A percentile compares a stretch with the other conserved stretches of the same genome.
These are phyloP conservation scores for Hanseniaspora hatyaiensis DNA, from an alignment of 805 yeast genomes.

Conservation along the genomic window DNA sequence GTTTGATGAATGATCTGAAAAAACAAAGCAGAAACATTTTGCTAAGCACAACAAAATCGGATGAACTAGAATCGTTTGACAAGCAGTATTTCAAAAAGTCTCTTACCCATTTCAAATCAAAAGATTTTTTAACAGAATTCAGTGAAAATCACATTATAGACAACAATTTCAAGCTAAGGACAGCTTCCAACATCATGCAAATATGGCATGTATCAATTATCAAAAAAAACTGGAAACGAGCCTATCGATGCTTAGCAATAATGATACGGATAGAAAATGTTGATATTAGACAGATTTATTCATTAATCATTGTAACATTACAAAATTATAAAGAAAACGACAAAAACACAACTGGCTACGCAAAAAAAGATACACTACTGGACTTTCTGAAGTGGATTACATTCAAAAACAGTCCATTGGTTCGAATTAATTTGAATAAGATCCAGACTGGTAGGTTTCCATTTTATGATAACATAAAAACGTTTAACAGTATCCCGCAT, in stretches of 20 bases:
- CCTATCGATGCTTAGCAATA: slow-evolving; percentile 42
- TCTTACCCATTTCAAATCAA: slow-evolving; percentile 1
- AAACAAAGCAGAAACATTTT: slow-evolving; percentile 5
- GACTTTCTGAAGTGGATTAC: slow-evolving; percentile 3
- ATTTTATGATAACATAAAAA: slow-evolving; percentile 9
- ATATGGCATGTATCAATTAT: slow-evolving; percentile 41
- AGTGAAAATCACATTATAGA: slow-evolving; percentile 4
- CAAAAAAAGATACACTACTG: background rate
- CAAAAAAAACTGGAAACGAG: slow-evolving; percentile 42
- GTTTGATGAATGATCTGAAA: slow-evolving; percentile 5
- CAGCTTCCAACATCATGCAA: slow-evolving; percentile 28
- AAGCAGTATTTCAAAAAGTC: slow-evolving; percentile 7
- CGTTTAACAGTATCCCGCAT: slow-evolving; percentile 6
- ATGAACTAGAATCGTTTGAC: slow-evolving; percentile 8
- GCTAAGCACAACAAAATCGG: slow-evolving; percentile 5
- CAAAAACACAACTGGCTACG: background rate
- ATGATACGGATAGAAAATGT: slow-evolving; percentile 39
- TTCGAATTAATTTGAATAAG: background rate
- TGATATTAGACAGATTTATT: slow-evolving; percentile 52
- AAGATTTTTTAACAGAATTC: slow-evolving; percentile 8
- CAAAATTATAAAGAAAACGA: slow-evolving; percentile 16
- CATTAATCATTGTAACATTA: slow-evolving; percentile 48
- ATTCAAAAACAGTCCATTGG: slow-evolving; percentile 3
- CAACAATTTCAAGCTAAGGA: slow-evolving; percentile 2
- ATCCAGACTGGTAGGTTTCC: slow-evolving; percentile 10